A percentile compares a stretch with the other conserved stretches of the same genome.
phyloP scores from a whole-genome alignment of 176 grass and related monocot species.

The Stipa capillata region DNA sequence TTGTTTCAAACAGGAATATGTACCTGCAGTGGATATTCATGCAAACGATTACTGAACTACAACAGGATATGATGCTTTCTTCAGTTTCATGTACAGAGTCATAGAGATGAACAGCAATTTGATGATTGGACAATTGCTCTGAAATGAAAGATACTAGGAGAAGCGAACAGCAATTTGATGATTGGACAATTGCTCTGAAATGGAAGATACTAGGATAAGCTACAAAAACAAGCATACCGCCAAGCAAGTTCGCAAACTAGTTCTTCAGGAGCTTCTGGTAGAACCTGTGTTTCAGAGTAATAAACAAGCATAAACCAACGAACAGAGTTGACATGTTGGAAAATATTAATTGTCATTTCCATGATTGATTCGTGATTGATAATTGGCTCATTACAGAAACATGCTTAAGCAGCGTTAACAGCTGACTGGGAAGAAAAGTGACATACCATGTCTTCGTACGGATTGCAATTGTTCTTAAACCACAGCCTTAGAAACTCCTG shows the following conservation, averaged over 20 bases:
- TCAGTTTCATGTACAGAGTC: not conserved
- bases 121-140: not conserved
- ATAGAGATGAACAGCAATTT: not conserved
- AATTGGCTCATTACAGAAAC: not conserved
- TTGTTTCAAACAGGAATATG: slow-evolving; percentile 91
- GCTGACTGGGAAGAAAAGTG: not conserved
- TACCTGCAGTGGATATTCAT: slow-evolving; percentile 42
- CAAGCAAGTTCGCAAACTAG: slow-evolving; percentile 84
- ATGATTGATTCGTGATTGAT: not conserved
- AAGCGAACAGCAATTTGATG: not conserved
- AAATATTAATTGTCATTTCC: not conserved
- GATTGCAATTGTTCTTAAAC: slow-evolving; percentile 98
- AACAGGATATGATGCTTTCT: not conserved
- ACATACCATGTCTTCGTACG: slow-evolving; percentile 76
- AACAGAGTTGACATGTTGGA: not conserved
- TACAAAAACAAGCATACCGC: slow-evolving; percentile 48
- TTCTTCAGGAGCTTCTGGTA: slow-evolving; percentile 84
- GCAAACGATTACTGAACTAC: not conserved
- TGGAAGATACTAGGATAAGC: not conserved
- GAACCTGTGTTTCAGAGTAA: slow-evolving; percentile 48
- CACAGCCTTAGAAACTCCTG: slow-evolving; percentile 95
- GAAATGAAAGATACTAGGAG: not conserved
- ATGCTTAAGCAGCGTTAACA: not conserved
- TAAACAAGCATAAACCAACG: not conserved
- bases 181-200: not conserved